Evolutionary conservation across 768 basidiomycete genomes (phyloP).

Genomic region (Collybia mongolica): DNA sequence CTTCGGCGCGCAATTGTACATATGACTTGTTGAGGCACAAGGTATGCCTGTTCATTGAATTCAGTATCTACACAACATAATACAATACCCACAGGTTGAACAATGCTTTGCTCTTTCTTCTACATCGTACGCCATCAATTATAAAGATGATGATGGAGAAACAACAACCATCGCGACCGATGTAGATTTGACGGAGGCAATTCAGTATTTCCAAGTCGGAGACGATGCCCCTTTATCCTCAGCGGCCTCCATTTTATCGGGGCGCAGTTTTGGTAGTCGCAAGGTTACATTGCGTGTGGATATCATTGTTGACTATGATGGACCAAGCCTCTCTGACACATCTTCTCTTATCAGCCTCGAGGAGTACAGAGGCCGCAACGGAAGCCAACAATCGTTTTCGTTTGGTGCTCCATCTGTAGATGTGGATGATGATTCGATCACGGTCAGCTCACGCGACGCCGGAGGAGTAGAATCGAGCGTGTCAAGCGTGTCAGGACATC

Average conservation of each 20-base stretch:
- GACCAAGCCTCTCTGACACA: conserved; percentile 87
- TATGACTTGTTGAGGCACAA: conserved; percentile 71
- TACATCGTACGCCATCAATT: conserved; percentile 70
- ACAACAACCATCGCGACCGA: conserved; percentile 67
- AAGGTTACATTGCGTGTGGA: conserved; percentile 79
- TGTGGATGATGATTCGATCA: conserved; percentile 71
- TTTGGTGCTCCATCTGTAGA: conserved; percentile 42
- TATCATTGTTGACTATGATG: conserved; percentile 86
- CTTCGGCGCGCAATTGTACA: too few relatives aligned
- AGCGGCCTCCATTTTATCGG: conserved; percentile 72
- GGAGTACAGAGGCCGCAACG: conserved; percentile 61
- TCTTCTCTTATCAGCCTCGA: conserved; percentile 79
- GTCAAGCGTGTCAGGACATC: conserved; percentile 2
- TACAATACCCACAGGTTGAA: conserved; percentile 57
- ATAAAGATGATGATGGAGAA: conserved; percentile 91
- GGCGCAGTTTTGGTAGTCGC: conserved; percentile 60
- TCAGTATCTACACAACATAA: not conserved
- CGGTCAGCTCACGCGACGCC: conserved; percentile 70
- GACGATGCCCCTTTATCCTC: conserved; percentile 75
- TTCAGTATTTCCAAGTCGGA: conserved; percentile 81
- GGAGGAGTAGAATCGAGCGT: conserved; percentile 20
- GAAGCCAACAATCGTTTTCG: conserved; percentile 55
- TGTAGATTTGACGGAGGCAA: conserved; percentile 79
- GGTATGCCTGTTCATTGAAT: conserved; percentile 42
- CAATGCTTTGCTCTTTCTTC: conserved; percentile 78